Evolutionary conservation across 2,329 filamentous ascomycete species (phyloP), one percentile per base, ranked within the genome.

Genomic region (Arthrobotrys sinensis): DNA sequence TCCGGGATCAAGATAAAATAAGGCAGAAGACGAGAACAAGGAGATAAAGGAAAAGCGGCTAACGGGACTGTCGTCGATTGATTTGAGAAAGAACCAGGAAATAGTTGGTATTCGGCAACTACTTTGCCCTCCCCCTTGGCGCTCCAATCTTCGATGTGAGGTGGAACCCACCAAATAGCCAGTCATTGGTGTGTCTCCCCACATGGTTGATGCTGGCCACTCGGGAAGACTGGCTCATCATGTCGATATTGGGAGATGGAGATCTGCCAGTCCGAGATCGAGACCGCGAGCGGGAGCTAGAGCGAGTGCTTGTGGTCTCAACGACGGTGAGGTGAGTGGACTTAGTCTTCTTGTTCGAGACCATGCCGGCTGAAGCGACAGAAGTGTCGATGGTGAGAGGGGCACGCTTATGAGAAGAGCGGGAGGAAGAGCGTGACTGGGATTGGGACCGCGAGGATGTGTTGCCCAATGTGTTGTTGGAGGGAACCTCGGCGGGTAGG

Each of bases 141-240:
- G 73, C 60, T 21, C 73, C 73, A 36, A 77, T 79, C 55, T 73
- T 79, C 36, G 68, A 68, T 4, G 68, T 79, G 19, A 79, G 68
- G 52, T 73, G 67, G 68, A 79, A 79, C 5, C 76, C 76, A n/a
- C 76, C 76, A 43, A 79, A 79, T n/a, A 79, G 68, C 76, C 76
- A 79, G 63, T 79, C 76, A 21, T 79, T 79, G 36, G 76, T 73
- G 24, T 79, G 76, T 43, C 76, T 52, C 1, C 76, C 76, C 36
- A 79, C 76, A 45, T 79, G 76, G 53, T 73, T 73, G 46, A 79
- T 79, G 38, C 76, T 79, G 46, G 76, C 76, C 3, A 79, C 76
- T 43, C 55, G 40, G 12, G 66, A 52, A 34, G 73, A 62, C n/a
- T 66, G 60, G 50, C 52, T 67, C 36, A 76, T 76, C 50, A 70